Conservation (phyloP, 2,329 filamentous ascomycete genomes). For the Fusarium citri region DNA sequence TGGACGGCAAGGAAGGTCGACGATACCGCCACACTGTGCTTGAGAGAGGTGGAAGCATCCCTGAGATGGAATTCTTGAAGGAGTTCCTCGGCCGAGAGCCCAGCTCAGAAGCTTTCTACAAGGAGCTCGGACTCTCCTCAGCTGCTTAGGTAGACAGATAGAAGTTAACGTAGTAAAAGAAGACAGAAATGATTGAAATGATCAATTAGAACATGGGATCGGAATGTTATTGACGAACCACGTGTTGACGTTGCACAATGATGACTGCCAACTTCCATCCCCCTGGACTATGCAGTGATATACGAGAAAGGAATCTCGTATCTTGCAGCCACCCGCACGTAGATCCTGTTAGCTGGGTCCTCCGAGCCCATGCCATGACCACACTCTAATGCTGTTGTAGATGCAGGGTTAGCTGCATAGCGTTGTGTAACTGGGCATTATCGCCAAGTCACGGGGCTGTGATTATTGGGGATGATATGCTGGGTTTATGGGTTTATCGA, state of each 20-base stretch:
- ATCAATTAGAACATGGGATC: not conserved
- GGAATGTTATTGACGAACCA: conserved; percentile 6
- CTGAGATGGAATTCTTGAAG: conserved; percentile 83
- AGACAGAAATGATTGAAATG: conserved; percentile 8
- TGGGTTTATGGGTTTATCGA: not conserved
- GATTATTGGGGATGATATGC: not conserved
- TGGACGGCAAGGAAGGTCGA: conserved; percentile 79
- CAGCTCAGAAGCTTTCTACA: conserved; percentile 82
- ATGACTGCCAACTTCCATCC: not conserved
- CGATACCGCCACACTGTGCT: conserved; percentile 83
- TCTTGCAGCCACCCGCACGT: conserved; percentile 27
- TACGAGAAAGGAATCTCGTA: conserved; percentile 32
- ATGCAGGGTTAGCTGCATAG: conserved; percentile 24
- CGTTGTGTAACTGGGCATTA: conserved; percentile 11
- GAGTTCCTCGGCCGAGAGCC: conserved; percentile 83
- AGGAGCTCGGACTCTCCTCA: conserved; percentile 70
- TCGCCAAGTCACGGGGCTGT: conserved; percentile 3
- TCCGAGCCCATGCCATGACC: conserved; percentile 1
- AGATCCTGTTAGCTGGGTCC: conserved; percentile 15
- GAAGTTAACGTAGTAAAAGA: not conserved
- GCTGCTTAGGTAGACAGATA: conserved; percentile 24
- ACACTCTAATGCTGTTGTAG: conserved; percentile 9
- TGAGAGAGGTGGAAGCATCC: conserved; percentile 80
- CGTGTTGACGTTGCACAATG: conserved; percentile 6
- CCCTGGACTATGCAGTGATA: conserved; percentile 12